Percentiles rank a stretch among this genome's conserved stretches.
Conservation (phyloP, 2,329 filamentous ascomycete species). For the Exophiala sp. region DNA sequence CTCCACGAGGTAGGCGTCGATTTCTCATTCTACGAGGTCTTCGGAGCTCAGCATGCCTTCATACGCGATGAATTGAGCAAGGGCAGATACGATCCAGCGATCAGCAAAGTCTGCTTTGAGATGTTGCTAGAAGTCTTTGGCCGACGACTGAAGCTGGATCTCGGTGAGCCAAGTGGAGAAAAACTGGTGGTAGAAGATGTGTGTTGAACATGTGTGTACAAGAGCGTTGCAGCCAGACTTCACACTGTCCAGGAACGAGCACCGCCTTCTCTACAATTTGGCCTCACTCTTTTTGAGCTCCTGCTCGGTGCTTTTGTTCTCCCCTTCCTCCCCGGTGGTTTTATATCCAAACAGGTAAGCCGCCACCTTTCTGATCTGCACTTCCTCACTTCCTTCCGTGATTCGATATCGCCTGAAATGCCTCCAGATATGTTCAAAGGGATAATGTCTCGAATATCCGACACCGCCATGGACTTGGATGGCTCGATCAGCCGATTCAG, state of each 20-base stretch:
- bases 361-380: conserved; percentile 64
- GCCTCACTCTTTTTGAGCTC: conserved; percentile 13
- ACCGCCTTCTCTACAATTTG: conserved; percentile 10
- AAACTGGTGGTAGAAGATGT: conserved; percentile 67
- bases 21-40: conserved; percentile 82
- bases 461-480: conserved; percentile 62
- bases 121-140: conserved; percentile 83
- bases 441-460: conserved; percentile 57
- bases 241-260: background rate
- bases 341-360: conserved; percentile 55
- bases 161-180: conserved; percentile 65
- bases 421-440: conserved; percentile 64
- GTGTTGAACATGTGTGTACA: conserved; percentile 53
- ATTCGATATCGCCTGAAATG: conserved; percentile 62
- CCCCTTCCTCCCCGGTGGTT: conserved; percentile 40
- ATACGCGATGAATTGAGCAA: conserved; percentile 90
- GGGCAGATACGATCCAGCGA: conserved; percentile 85
- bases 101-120: conserved; percentile 86
- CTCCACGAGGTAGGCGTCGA: conserved; percentile 70
- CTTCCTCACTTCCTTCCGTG: conserved; percentile 63
- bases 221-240: background rate
- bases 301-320: conserved; percentile 29
- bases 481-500: conserved; percentile 58
- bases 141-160: conserved; percentile 70
- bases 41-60: conserved; percentile 94